Base-by-base conservation (phyloP, 2,329 filamentous ascomycete genomes). In the Emmonsia crescens region DNA sequence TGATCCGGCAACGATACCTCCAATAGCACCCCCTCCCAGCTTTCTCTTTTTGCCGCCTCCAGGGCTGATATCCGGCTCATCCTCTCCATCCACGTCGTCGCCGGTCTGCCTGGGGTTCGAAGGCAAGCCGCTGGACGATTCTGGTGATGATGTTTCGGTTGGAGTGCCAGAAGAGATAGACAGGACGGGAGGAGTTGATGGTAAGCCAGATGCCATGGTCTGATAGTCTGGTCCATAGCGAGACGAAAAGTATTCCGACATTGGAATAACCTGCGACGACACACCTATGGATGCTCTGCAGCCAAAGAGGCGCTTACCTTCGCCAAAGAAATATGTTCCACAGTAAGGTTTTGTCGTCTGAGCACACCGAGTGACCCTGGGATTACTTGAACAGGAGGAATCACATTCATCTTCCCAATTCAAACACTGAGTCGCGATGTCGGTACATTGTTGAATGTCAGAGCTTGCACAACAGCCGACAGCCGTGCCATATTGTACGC, bases 401-500 rank as follows among this genome's bases (percentile, higher is more conserved):
- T 65, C 64, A 54, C 65, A 66, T 16, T 48, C 10, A 16, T 60
- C 61, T 44, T 49, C 60, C 40, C 44, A 63, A n/a, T 62, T 57
- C n/a, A 64, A 38, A 57, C 65, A 66, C 19, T 58, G 57, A 0
- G 65, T 64, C 27, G 65, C 60, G 46, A 65, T 60, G 29, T 62
- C 62, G 8, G 65, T 66, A 54, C 65, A 66, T 16, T 65, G 59
- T 24, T 59, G 24, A 21, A 64, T 62, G 5, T 63, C 6, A 29
- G 57, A 61, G 54, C 62, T 65, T 19, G 64, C 38, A 54, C 65
- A 66, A 60, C 65, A 66, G n/a, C 64, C 65, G 42, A 64, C 62
- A 38, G 60, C 62, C 19, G 61, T 66, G 21, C 59, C 60, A 42
- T 61, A 61, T n/a, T 62, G 59, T 24, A 65, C 61, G 49, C 65